A percentile compares a stretch with the other conserved stretches of the same genome.
Conservation (phyloP, 169 alveolate species). For the Theileria annulata region DNA sequence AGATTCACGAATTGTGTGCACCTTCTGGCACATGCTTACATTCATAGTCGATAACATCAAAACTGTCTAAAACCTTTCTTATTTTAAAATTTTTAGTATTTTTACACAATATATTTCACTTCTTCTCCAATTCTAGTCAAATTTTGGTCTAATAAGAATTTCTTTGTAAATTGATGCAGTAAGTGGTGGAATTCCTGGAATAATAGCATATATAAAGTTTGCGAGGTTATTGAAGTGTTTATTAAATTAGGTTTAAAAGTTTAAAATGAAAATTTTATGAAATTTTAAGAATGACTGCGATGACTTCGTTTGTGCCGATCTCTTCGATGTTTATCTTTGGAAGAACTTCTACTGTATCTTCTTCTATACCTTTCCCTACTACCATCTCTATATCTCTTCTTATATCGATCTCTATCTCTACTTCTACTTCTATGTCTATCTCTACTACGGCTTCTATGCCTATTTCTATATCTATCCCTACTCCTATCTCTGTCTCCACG, state of each 20-base stretch:
- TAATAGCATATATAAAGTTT: neutral
- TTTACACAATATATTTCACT: too few species aligned
- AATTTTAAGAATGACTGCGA: neutral
- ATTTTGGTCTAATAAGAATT: neutral
- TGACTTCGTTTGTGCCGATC: conserved; percentile 7
- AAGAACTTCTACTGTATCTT: conserved; percentile 12
- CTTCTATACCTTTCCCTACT: conserved; percentile 13
- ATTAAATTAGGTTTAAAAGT: neutral
- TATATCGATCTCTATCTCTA: conserved; percentile 4
- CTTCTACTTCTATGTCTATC: conserved; percentile 25
- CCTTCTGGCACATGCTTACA: conserved; percentile 10
- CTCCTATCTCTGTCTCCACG: conserved; percentile 32
- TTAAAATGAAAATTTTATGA: neutral
- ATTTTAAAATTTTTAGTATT: neutral
- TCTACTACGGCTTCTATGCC: conserved; percentile 16
- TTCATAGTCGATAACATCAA: conserved; percentile 13
- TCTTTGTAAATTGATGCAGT: neutral
- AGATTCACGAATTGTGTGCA: conserved; percentile 16
- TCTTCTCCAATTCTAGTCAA: neutral
- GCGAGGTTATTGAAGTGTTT: neutral
- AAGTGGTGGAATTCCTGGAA: neutral
- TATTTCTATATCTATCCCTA: conserved; percentile 19
- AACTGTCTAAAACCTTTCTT: conserved; percentile 8
- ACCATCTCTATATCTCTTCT: neutral
- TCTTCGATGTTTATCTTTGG: conserved; percentile 18